Base-by-base conservation (phyloP, 768 basidiomycete genomes). In the Leccinum fibrillosum region DNA sequence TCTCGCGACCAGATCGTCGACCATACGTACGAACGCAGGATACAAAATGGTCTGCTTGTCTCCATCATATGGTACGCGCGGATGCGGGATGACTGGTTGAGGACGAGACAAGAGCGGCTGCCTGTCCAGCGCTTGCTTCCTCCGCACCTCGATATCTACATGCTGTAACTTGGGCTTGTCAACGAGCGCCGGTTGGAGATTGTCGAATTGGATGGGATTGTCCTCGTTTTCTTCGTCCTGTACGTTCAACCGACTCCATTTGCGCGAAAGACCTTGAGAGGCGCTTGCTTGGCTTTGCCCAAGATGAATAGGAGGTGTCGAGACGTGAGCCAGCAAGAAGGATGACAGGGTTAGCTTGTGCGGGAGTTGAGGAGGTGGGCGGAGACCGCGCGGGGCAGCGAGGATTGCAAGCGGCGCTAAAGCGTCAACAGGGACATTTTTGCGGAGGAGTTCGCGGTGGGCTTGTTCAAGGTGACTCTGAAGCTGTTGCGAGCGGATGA, bases 161-260 rank as follows among this genome's bases (percentile, higher is more conserved):
- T 34, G 21, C 3, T 15, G 12, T 4, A 51, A 56, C 19, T 30
- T 0, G 9, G 30, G 5, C 17, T 48, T 32, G 7, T 58, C n/a
- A 4, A 6, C 25, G 21, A 49, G 25, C 15, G 48, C 9, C 32
- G 4, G 8, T 32, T 21, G 2, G n/a, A 75, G 60, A 54, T 72
- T 55, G 5, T 64, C 61, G 28, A 77, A 65, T 23, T 53, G 35
- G 13, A 69, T 62, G 1, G 55, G 57, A 23, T 62, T 11, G 2
- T 54, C 56, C 10, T 63, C 55, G 11, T 52, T 54, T 15, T 69
- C 69, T 2, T 53, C 57, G 28, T 66, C 71, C 30, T 63, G 70
- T 10, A 61, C 64, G 11, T 65, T 51, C 58, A 75, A 53, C 44
- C 69, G 62, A 44, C 64, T 71, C 75, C 76, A 72, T 56, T 63